Evolutionary conservation across 805 yeast species (phyloP), one percentile per base, ranked within the genome.

Genomic region (Saccharomycopsis fodiens): DNA sequence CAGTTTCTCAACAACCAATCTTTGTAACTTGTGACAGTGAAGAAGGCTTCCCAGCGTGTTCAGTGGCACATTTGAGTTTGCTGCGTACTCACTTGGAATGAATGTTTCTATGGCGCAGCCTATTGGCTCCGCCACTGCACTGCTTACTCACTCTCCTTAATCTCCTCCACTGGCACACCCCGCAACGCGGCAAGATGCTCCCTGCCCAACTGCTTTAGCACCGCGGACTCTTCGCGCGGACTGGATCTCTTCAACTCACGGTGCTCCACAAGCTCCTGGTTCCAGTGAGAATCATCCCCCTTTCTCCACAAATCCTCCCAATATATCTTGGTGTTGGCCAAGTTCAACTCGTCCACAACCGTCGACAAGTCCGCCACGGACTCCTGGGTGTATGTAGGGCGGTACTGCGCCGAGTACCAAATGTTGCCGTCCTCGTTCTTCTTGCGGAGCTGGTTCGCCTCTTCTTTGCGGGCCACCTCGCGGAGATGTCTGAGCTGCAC

Each of bases 241-340:
- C 72, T 71, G 58, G 73, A 68, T 54, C 73, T 65, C 21, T 73
- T 81, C 54, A 86, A 63, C 48, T 66, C 63, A n/a, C 70, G 70
- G 64, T 86, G 95, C 51, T 72, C 64, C 13, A 80, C 79, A 30
- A 76, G 61, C 6, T 72, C 73, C 2, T 51, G 54, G 45, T 74
- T 67, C 97, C 97, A 88, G 61, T 81, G 72, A 52, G 70, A 66
- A 40, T 75, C 79, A 43, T 78, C 88, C 39, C 97, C 97, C 65
- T 78, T 78, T 62, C 95, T 75, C 94, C 95, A 88, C 44, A 76
- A 68, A 54, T 79, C 78, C 56, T 87, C 96, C 97, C 97, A 89
- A 55, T 69, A 72, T 20, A 87, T 68, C 38, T 67, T 74, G 32
- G 81, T 68, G 46, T 52, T 36, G 41, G 50, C 35, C n/a, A 51